Percentiles rank a stretch among this genome's conserved stretches.
phyloP scores from a whole-genome alignment of 768 basidiomycete genomes.

The Pulveroboletus sp. region DNA sequence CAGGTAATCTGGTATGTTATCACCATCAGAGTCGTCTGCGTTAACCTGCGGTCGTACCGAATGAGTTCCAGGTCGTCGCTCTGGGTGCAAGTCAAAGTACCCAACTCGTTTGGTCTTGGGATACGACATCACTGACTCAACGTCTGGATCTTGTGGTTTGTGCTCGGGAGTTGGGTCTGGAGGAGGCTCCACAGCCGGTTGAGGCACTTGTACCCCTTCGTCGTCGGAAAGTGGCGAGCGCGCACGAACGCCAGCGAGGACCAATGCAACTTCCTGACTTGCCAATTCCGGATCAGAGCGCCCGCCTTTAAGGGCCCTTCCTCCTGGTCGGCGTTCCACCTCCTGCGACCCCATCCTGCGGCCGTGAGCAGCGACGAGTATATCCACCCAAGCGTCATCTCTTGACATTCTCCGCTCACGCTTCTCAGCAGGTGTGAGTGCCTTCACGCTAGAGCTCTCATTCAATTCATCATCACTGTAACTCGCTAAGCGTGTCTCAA shows the following conservation, averaged over 20 bases:
- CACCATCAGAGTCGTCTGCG: slow-evolving; percentile 33
- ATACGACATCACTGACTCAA: slow-evolving; percentile 37
- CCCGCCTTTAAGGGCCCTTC: slow-evolving; percentile 30
- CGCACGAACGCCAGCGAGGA: slow-evolving; percentile 51
- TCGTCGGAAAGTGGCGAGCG: slow-evolving; percentile 38
- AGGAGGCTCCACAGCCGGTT: slow-evolving; percentile 13
- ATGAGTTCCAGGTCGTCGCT: slow-evolving; percentile 45
- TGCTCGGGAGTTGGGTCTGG: slow-evolving; percentile 20
- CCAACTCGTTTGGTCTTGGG: slow-evolving; percentile 43
- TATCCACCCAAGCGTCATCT: slow-evolving; percentile 88
- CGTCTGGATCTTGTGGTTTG: slow-evolving; percentile 46
- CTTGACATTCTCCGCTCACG: slow-evolving; percentile 41
- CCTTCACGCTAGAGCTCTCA: slow-evolving; percentile 37
- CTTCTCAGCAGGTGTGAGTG: slow-evolving; percentile 37
- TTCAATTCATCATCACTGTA: slow-evolving; percentile 46
- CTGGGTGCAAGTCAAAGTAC: slow-evolving; percentile 79
- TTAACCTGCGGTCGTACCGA: slow-evolving; percentile 25
- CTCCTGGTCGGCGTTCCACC: slow-evolving; percentile 33
- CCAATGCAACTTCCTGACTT: slow-evolving; percentile 68
- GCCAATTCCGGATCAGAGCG: slow-evolving; percentile 65
- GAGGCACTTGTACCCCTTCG: slow-evolving; percentile 31
- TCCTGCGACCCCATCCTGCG: slow-evolving; percentile 56
- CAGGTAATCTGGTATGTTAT: slow-evolving; percentile 32
- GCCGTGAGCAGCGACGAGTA: slow-evolving; percentile 58
- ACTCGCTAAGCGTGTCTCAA: slow-evolving; percentile 74